These are phyloP conservation scores for Ophiostoma tasmaniense DNA, from an alignment of 2,329 filamentous ascomycete species.

Conservation along the genomic window DNA sequence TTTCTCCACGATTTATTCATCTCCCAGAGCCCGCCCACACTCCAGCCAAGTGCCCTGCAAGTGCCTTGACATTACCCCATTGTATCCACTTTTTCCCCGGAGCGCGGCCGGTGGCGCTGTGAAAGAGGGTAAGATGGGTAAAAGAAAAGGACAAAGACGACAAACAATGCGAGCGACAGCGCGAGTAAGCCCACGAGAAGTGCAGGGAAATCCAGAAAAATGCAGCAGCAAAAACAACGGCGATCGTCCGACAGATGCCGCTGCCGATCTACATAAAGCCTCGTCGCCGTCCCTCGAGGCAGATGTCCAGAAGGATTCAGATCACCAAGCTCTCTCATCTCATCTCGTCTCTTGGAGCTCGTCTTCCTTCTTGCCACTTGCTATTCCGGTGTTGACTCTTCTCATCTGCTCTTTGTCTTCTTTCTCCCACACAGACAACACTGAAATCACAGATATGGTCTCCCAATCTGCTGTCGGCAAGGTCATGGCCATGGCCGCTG, in stretches of 20 bases:
- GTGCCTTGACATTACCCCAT: background rate
- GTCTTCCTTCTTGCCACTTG: background rate
- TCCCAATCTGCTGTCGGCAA: conserved; percentile 1
- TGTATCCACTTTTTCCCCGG: background rate
- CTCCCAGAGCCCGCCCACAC: background rate
- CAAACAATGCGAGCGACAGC: background rate
- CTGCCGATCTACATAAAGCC: background rate
- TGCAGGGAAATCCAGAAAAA: background rate
- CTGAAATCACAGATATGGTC: background rate
- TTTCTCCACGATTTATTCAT: background rate
- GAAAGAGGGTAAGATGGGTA: background rate
- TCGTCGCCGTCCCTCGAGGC: background rate
- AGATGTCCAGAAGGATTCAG: background rate
- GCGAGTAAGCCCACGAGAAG: background rate
- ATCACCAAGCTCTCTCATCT: background rate
- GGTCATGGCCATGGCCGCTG: background rate
- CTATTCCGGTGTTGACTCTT: background rate
- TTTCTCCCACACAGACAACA: background rate
- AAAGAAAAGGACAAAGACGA: background rate
- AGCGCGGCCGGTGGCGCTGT: background rate
- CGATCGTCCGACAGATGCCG: background rate
- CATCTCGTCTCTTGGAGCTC: background rate
- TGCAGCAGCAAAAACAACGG: background rate
- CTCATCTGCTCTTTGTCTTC: background rate
- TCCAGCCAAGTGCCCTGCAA: background rate